A percentile compares a stretch with the other conserved stretches of the same genome.
Conservation (phyloP, 139 green algal genomes). For the Chlamydomonas applanata region DNA sequence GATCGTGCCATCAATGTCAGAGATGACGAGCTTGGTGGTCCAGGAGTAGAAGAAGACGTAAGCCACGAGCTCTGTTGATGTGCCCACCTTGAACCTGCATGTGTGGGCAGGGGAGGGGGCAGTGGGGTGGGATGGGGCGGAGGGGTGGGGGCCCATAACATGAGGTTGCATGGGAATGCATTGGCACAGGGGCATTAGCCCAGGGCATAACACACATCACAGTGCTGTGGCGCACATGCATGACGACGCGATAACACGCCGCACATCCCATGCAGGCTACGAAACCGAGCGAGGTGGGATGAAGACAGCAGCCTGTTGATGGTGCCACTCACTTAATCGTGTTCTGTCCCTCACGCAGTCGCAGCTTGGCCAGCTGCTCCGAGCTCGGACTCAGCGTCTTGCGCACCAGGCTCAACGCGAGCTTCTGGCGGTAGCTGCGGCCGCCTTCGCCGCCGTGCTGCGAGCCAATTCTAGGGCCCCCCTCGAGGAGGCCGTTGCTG, state of each 20-base stretch:
- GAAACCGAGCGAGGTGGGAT: too few species aligned
- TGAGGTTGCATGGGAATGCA: too few species aligned
- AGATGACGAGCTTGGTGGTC: conserved; percentile 68
- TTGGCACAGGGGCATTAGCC: too few species aligned
- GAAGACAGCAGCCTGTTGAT: not conserved
- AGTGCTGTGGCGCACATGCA: not conserved
- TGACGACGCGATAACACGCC: not conserved
- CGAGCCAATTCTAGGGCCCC: too few species aligned
- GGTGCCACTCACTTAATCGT: conserved; percentile 55
- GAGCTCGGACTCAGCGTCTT: conserved; percentile 55
- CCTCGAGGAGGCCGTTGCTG: not conserved
- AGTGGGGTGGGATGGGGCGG: not conserved
- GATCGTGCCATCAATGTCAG: conserved; percentile 94
- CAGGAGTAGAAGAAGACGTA: conserved; percentile 79
- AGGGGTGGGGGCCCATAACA: too few species aligned
- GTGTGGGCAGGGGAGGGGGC: not conserved
- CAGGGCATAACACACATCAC: too few species aligned
- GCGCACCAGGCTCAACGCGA: conserved; percentile 40
- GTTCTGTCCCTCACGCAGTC: conserved; percentile 74
- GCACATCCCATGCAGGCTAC: too few species aligned
- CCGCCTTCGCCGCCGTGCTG: not conserved
- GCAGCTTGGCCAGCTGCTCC: conserved; percentile 70
- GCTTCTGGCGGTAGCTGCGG: conserved; percentile 8
- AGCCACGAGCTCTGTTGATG: conserved; percentile 50
- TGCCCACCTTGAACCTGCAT: conserved; percentile 17